Evolutionary conservation across 768 basidiomycete species (phyloP).

Genomic region (Sarcodon sp.): DNA sequence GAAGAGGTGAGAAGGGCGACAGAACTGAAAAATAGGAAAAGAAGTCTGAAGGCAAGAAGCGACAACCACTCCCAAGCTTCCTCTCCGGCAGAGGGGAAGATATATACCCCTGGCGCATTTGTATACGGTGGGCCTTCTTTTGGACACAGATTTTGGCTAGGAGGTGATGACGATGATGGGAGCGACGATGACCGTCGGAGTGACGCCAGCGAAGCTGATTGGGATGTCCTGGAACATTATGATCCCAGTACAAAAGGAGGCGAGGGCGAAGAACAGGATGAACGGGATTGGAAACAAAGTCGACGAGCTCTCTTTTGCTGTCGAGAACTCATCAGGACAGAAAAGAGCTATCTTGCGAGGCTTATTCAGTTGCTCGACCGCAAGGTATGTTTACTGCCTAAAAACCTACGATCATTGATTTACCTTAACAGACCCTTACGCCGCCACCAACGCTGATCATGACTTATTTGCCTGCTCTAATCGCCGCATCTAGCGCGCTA

Average conservation of each 20-base stretch:
- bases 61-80: not conserved
- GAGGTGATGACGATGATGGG: not conserved
- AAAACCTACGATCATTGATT: not conserved
- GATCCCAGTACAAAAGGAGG: not conserved
- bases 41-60: not conserved
- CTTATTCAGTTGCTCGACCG: slow-evolving; percentile 23
- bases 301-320: slow-evolving; percentile 28
- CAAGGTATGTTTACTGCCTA: slow-evolving; percentile 14
- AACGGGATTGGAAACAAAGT: slow-evolving; percentile 22
- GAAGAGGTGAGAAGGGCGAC: not conserved
- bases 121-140: slow-evolving; percentile 7
- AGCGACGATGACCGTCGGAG: slow-evolving; percentile 5
- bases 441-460: slow-evolving; percentile 40
- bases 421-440: slow-evolving; percentile 17
- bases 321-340: slow-evolving; percentile 35
- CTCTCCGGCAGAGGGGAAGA: not conserved
- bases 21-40: not conserved
- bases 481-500: slow-evolving; percentile 35
- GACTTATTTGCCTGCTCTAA: slow-evolving; percentile 35
- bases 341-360: slow-evolving; percentile 28
- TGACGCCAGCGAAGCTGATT: slow-evolving; percentile 1
- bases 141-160: not conserved
- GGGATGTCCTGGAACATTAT: slow-evolving; percentile 2
- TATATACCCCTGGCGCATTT: slow-evolving; percentile 1
- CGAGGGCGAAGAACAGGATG: slow-evolving; percentile 9